Evolutionary conservation across 1,284 basidiomycete genomes (phyloP), one percentile per base, ranked within the genome.

Genomic region (Meripilus lineatus): DNA sequence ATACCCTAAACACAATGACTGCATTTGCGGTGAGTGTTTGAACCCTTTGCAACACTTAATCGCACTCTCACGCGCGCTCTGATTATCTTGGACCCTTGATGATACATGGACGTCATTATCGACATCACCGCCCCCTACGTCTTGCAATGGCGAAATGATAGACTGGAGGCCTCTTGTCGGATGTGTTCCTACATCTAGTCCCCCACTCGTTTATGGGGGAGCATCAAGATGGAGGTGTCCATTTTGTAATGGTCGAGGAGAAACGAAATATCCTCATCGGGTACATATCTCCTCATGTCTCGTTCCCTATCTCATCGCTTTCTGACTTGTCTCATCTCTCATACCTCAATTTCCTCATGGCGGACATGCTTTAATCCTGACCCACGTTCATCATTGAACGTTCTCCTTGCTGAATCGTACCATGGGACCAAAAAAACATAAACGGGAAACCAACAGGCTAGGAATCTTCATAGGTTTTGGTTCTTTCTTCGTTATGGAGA

Each of bases 151-250:
- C 28, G n/a, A 10, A n/a, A n/a, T 10, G n/a, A 30, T 57, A 89
- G 86, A 93, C 90, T 10, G 91, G 90, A 28, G 90, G 91, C 20
- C 74, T 93, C 22, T 77, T 93, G 28, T 93, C 90, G 13, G 90
- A 94, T 62, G 89, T 93, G 26, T 92, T 93, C 65, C 67, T 94
- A 40, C 90, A 93, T 61, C 79, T 93, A 30, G 81, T 93, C 38
- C 90, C 90, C 13, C 91, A 93, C 62, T 76, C 86, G 4, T 93
- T 93, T 65, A 86, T 92, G 71, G 91, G 90, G 34, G 91, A 93
- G 59, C 79, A 83, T 55, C 79, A 84, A 58, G 80, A 77, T 42
- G 69, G 71, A 32, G 77, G 77, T 33, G 79, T 80, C 15, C 79
- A 84, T 50, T 74, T 87, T 43, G 74, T 93, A 26, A 78, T 89